Base-by-base conservation (phyloP, 1,284 basidiomycete genomes). In the Melampsora americana region DNA sequence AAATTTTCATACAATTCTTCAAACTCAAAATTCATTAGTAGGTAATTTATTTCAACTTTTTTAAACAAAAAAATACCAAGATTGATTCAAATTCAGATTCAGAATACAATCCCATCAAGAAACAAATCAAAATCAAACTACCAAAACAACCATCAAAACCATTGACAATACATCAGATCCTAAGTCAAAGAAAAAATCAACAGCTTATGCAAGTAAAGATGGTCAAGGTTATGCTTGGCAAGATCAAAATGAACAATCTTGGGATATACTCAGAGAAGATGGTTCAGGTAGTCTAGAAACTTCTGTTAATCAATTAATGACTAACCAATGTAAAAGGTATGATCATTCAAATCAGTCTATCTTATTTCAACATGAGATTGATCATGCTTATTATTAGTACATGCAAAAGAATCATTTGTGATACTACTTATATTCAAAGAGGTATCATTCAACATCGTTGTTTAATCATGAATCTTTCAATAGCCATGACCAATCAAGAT, bases 401-500 rank as follows among this genome's bases (percentile, higher is more conserved):
- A 1, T 42, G 20, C 53, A 23, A 23, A 68, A 77, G 78, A 20
- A 75, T 79, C 64, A 67, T 94, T 39, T 89, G 90, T 0, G 93
- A 95, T 28, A 88, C 91, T 20, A 86, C 89, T 12, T 92, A 95
- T 20, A 90, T 99, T 62, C 90, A 96, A 44, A 87, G 96, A 28
- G 93, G 93, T 9, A 98, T 99, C 81, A 98, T 99, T 79, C 90
- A 96, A 32, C 95, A 99, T 83, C 87, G 98, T 67, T 88, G 96
- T 69, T 87, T 99, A 14, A 84, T 99, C 16, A 85, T 99, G 26
- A 96, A 99, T 83, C 86, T 98, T 0, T 95, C 93, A 0, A 86
- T 89, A 1, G 90, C 93, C 0, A 99, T 99, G 94, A 86, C 89
- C 82, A 96, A 98, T 83, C 89, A 93, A 59, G 95, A 99, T 84